Percentiles rank a stretch among this genome's conserved stretches.
phyloP scores from a whole-genome alignment of 345 rosid species.

The Syzygium aqueum region DNA sequence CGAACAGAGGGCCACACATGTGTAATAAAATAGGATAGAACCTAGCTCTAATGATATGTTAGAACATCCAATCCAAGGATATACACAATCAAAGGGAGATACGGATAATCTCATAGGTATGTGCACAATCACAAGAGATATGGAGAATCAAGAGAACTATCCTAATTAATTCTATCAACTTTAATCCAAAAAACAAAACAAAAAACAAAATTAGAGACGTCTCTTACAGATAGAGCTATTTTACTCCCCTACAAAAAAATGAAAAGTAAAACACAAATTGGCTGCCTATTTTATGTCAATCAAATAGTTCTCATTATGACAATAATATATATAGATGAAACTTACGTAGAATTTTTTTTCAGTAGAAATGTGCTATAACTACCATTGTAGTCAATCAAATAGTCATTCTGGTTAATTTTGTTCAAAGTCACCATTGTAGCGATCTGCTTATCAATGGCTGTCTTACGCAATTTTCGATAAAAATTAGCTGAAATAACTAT shows the following conservation, averaged over 20 bases:
- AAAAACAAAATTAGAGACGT: background rate
- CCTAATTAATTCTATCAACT: background rate
- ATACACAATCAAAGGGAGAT: background rate
- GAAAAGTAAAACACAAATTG: background rate
- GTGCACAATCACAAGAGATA: background rate
- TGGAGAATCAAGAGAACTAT: background rate
- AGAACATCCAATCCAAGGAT: background rate
- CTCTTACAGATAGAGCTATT: background rate
- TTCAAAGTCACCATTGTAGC: fast-evolving
- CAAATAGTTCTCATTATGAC: background rate
- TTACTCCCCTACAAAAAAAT: background rate
- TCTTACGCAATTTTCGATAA: fast-evolving
- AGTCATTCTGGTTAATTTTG: background rate
- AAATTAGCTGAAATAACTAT: background rate
- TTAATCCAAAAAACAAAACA: background rate
- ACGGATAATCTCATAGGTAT: background rate
- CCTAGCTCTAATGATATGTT: background rate
- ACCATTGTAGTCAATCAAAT: too few species aligned
- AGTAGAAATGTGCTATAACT: background rate
- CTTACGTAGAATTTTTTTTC: background rate
- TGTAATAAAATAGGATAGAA: background rate
- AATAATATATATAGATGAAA: background rate
- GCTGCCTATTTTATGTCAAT: background rate
- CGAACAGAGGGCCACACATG: background rate
- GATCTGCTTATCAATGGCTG: fast-evolving